These are phyloP conservation scores for Solanum peruvianum DNA, from an alignment of 257 asterid genomes.

Conservation along the genomic window DNA sequence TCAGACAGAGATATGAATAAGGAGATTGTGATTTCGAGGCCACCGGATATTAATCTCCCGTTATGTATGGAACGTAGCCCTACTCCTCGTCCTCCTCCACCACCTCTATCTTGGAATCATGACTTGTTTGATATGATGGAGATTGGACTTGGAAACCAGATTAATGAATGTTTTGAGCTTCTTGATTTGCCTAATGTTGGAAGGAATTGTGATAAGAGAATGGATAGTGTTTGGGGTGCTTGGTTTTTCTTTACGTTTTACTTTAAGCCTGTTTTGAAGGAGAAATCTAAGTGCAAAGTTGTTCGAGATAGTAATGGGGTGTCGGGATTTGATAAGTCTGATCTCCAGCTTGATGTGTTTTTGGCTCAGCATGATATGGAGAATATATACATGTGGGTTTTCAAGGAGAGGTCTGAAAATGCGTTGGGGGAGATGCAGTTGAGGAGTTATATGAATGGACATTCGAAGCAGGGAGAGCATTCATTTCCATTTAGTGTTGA, in stretches of 20 bases:
- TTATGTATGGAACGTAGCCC: slow-evolving; percentile 55
- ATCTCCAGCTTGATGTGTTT: slow-evolving; percentile 52
- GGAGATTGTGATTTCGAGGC: slow-evolving; percentile 33
- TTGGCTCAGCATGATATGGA: slow-evolving; percentile 77
- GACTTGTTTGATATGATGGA: slow-evolving; percentile 58
- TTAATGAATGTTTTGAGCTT: slow-evolving; percentile 37
- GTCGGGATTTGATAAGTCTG: slow-evolving; percentile 52
- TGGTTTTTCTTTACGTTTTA: slow-evolving; percentile 72
- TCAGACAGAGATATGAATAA: slow-evolving; percentile 47
- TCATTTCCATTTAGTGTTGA: slow-evolving; percentile 59
- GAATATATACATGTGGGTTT: slow-evolving; percentile 83
- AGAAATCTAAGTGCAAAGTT: slow-evolving; percentile 45
- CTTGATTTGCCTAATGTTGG: slow-evolving; percentile 33
- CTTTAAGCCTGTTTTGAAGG: slow-evolving; percentile 63
- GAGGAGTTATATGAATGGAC: slow-evolving; percentile 73
- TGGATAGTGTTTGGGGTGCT: slow-evolving; percentile 77
- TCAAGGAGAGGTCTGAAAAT: slow-evolving; percentile 70
- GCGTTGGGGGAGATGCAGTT: slow-evolving; percentile 73
- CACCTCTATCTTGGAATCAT: slow-evolving; percentile 40
- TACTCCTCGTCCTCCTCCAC: not conserved
- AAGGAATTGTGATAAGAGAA: slow-evolving; percentile 42
- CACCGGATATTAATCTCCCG: slow-evolving; percentile 68
- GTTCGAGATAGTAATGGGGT: slow-evolving; percentile 44
- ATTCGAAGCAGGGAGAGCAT: slow-evolving; percentile 57
- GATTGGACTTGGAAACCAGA: slow-evolving; percentile 46